Percentiles rank a stretch among this genome's conserved stretches.
phyloP scores from a whole-genome alignment of 768 basidiomycete species.

The Mycena galericulata region DNA sequence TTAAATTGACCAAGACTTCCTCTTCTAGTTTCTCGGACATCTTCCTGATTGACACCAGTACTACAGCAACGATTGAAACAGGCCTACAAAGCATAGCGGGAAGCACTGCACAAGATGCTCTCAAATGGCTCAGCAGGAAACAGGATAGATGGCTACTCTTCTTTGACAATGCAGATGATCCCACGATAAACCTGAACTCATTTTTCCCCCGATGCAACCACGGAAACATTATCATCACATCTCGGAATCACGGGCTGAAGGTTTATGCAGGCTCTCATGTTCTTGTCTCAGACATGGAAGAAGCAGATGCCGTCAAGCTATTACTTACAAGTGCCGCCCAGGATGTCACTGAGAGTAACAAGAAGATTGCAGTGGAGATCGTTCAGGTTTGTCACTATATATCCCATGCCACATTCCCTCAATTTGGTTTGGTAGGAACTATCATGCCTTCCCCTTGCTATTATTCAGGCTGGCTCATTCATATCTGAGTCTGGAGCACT shows the following conservation, averaged over 20 bases:
- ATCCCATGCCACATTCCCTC: no score
- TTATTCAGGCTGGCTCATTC: constrained; percentile 18
- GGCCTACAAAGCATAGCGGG: constrained; percentile 10
- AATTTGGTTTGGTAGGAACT: constrained; percentile 4
- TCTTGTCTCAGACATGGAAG: not conserved
- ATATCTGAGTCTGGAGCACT: not conserved
- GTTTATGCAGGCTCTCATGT: not conserved
- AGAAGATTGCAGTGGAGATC: constrained; percentile 8
- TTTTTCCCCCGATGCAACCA: constrained; percentile 16
- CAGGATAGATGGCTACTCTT: constrained; percentile 2
- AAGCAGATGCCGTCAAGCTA: constrained; percentile 9
- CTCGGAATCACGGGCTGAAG: not conserved
- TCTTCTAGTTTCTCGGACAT: constrained; percentile 10
- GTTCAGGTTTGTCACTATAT: constrained; percentile 15
- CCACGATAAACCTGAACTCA: not conserved
- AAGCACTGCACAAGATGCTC: constrained; percentile 1
- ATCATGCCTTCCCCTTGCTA: constrained; percentile 3
- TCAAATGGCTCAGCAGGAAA: not conserved
- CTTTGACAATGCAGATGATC: constrained; percentile 26
- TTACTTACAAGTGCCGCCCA: constrained; percentile 7
- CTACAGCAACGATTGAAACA: constrained; percentile 10
- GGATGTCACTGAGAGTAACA: not conserved
- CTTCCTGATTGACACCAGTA: constrained; percentile 18
- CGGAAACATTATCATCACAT: constrained; percentile 22
- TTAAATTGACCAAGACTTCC: not conserved